phyloP scores from a whole-genome alignment of 1,284 basidiomycete genomes.

The Cryptococcus neoformans region DNA sequence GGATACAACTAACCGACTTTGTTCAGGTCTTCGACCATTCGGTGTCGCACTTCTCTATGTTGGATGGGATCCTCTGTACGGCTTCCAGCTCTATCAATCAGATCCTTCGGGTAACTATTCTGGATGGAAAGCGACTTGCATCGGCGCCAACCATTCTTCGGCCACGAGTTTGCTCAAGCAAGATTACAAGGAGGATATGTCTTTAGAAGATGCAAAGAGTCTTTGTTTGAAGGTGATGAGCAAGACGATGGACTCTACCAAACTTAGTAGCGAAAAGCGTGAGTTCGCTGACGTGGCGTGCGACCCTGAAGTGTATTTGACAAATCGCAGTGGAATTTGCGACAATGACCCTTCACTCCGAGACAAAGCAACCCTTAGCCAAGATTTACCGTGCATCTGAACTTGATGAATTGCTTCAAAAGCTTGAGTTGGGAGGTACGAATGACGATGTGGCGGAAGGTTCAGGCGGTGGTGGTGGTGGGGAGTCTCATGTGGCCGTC shows the following conservation, averaged over 20 bases:
- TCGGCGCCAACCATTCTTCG: conserved; percentile 88
- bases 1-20: neutral
- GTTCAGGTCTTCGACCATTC: conserved; percentile 86
- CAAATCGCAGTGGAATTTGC: conserved; percentile 84
- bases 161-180: conserved; percentile 75
- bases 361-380: conserved; percentile 74
- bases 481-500: conserved; percentile 44
- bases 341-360: conserved; percentile 78
- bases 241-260: conserved; percentile 99
- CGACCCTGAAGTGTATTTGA: neutral
- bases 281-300: conserved; percentile 41
- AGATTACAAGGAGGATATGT: conserved; percentile 96
- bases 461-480: conserved; percentile 46
- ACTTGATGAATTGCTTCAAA: conserved; percentile 79
- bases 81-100: conserved; percentile 97
- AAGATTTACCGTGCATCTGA: conserved; percentile 92
- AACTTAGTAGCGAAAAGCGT: conserved; percentile 92
- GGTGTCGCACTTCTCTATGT: conserved; percentile 96
- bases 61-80: conserved; percentile 92
- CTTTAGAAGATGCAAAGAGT: conserved; percentile 84
- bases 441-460: conserved; percentile 61
- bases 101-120: conserved; percentile 99
- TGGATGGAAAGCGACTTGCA: conserved; percentile 98
- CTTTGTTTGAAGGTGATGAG: conserved; percentile 93
- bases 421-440: conserved; percentile 82